Percentiles rank a stretch among this genome's conserved stretches.
Evolutionary conservation across 2,329 filamentous ascomycete species (phyloP).

Genomic region (Calonectria naviculata): DNA sequence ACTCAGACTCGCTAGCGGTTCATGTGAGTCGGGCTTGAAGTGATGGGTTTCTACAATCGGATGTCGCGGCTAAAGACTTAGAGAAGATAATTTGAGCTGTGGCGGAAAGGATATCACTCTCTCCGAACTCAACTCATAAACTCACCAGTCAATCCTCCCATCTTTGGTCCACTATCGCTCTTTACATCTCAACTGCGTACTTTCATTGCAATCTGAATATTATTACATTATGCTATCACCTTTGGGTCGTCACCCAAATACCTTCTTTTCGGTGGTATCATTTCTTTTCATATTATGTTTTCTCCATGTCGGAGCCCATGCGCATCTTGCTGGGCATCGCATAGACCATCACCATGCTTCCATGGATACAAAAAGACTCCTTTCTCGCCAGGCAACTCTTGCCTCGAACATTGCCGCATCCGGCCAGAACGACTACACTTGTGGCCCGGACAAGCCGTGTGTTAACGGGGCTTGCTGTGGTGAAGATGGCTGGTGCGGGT

Average conservation of each 20-base stretch:
- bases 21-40: neutral
- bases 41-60: neutral
- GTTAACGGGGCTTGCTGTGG: neutral
- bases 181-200: neutral
- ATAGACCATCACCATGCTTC: neutral
- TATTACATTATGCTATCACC: neutral
- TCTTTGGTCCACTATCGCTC: neutral
- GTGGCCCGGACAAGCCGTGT: neutral
- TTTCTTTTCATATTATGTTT: neutral
- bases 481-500: neutral
- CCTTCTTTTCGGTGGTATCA: neutral
- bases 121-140: neutral
- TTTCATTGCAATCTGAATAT: neutral
- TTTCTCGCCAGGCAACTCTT: neutral
- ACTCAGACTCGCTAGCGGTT: neutral
- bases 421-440: neutral
- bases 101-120: neutral
- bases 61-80: neutral
- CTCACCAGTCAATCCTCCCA: neutral
- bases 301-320: neutral
- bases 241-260: neutral
- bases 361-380: neutral
- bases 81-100: neutral
- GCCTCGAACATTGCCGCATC: neutral
- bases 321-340: neutral